phyloP scores from a whole-genome alignment of 169 alveolate species.

The Cryptosporidium ryanae region DNA sequence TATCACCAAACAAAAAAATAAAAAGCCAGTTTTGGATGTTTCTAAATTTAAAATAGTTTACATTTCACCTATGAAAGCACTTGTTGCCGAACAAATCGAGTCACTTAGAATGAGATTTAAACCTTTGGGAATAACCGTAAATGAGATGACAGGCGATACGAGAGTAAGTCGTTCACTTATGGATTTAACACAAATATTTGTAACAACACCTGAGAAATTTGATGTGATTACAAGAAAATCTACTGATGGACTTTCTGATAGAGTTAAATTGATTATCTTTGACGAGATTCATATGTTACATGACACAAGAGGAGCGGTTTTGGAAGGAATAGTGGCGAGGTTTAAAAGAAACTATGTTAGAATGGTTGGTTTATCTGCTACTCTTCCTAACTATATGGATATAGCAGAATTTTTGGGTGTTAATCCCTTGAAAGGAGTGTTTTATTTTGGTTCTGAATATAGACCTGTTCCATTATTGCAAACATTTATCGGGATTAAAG shows the following conservation, averaged over 20 bases:
- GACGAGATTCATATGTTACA: conserved; percentile 99
- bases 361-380: conserved; percentile 99
- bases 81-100: conserved; percentile 94
- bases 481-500: conserved; percentile 97
- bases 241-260: conserved; percentile 93
- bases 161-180: conserved; percentile 94
- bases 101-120: conserved; percentile 83
- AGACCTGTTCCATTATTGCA: conserved; percentile 99
- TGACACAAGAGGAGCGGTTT: conserved; percentile 99
- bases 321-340: conserved; percentile 99
- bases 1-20: conserved; percentile 64
- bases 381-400: conserved; percentile 99
- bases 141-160: conserved; percentile 97
- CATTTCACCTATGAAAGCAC: conserved; percentile 99
- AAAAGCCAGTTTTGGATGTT: conserved; percentile 37
- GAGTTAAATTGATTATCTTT: conserved; percentile 96
- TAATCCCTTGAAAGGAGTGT: conserved; percentile 90
- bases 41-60: conserved; percentile 95
- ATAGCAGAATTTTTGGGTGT: conserved; percentile 98
- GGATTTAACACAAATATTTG: conserved; percentile 97
- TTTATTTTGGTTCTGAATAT: conserved; percentile 95
- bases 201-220: conserved; percentile 99
- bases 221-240: conserved; percentile 99
- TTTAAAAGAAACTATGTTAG: conserved; percentile 83
- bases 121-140: conserved; percentile 89